phyloP scores from a whole-genome alignment of 805 yeast species.

The Yarrowia keelungensis region DNA sequence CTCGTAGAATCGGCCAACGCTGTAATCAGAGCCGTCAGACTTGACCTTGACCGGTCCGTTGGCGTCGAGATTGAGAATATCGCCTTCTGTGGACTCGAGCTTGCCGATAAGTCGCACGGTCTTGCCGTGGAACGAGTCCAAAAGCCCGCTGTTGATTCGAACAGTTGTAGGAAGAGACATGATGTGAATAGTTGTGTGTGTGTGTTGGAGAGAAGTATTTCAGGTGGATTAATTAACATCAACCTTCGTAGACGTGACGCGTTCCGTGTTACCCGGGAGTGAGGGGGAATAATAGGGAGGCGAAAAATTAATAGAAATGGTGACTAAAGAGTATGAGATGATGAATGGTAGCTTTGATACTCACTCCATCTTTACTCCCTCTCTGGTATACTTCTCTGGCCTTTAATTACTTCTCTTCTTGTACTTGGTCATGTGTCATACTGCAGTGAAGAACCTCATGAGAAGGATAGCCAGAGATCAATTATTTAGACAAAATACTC shows the following conservation, averaged over 20 bases:
- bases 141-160: constrained; percentile 48
- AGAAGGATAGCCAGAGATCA: too few relatives aligned
- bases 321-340: too few relatives aligned
- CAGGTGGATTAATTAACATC: neutral
- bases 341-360: neutral
- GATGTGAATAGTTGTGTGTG: neutral
- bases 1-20: constrained; percentile 49
- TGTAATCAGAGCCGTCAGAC: constrained; percentile 41
- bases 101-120: constrained; percentile 50
- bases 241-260: constrained; percentile 30
- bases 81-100: constrained; percentile 47
- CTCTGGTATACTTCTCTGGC: too few relatives aligned
- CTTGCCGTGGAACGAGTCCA: constrained; percentile 43
- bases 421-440: neutral
- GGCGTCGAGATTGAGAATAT: constrained; percentile 46
- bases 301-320: neutral
- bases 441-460: too few relatives aligned
- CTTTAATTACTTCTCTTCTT: too few relatives aligned
- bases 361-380: neutral
- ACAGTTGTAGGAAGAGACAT: constrained; percentile 43
- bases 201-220: neutral
- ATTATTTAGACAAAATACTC: too few relatives aligned
- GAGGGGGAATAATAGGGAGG: too few relatives aligned
- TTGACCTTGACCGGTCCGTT: constrained; percentile 49
- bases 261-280: constrained; percentile 35